Conservation (phyloP, 164 flowering plant genomes). For the Saururus chinensis region DNA sequence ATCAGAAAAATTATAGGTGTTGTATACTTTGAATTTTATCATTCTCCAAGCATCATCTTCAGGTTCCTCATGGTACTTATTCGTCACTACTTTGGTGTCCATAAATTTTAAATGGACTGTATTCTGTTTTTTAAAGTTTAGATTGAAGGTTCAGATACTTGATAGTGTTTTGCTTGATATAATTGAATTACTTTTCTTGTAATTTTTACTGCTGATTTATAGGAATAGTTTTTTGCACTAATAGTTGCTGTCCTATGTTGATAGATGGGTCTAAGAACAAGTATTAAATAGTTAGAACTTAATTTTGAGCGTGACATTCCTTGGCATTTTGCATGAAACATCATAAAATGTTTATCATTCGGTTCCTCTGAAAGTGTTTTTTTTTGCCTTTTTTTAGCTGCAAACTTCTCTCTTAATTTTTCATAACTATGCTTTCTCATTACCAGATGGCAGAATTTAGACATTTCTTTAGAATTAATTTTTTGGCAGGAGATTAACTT, state of each 20-base stretch:
- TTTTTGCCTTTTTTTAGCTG: neutral
- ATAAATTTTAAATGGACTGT: neutral
- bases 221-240: too few relatives aligned
- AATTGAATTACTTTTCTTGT: too few relatives aligned
- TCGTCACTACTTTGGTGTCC: neutral
- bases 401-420: neutral
- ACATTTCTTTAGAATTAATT: conserved; percentile 4
- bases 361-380: neutral
- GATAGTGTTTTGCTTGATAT: too few relatives aligned
- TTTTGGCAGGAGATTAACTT: conserved; percentile 42
- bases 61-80: neutral
- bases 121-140: neutral
- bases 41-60: neutral
- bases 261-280: too few relatives aligned
- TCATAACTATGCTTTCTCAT: neutral
- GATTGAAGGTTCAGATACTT: too few relatives aligned
- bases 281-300: too few relatives aligned
- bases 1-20: neutral
- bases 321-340: neutral
- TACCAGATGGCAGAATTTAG: neutral
- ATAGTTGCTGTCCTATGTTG: too few relatives aligned
- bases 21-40: neutral
- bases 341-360: neutral
- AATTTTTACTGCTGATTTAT: too few relatives aligned
- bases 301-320: neutral